phyloP scores from a whole-genome alignment of 768 basidiomycete species.

The Harrya chromipes region DNA sequence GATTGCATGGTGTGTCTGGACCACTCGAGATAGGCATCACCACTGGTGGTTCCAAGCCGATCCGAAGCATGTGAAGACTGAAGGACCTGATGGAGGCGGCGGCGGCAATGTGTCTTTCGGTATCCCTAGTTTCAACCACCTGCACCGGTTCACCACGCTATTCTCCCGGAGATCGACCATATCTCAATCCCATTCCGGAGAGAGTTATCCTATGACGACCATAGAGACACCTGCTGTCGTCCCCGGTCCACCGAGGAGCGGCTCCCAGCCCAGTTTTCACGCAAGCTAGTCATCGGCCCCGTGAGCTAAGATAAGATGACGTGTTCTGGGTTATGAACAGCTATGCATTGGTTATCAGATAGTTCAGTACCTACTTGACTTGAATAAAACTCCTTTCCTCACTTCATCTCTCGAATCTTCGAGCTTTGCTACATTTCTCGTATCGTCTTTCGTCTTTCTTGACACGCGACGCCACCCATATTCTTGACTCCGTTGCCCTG shows the following conservation, averaged over 20 bases:
- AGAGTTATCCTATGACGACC: slow-evolving; percentile 3
- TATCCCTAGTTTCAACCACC: not conserved
- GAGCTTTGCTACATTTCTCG: not conserved
- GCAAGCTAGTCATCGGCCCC: not conserved
- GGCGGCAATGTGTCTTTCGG: not conserved
- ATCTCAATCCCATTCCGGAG: not conserved
- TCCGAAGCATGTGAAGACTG: not conserved
- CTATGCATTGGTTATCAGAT: not conserved
- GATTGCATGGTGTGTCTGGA: slow-evolving; percentile 44
- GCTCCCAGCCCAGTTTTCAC: not conserved
- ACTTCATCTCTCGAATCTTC: not conserved
- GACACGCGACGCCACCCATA: too few relatives aligned
- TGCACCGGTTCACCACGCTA: not conserved
- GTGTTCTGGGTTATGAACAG: not conserved
- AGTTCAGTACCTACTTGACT: not conserved
- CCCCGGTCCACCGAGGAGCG: not conserved
- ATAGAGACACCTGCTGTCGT: not conserved
- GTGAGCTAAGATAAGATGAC: too few relatives aligned
- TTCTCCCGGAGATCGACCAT: not conserved
- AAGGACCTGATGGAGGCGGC: not conserved
- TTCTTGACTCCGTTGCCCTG: too few relatives aligned
- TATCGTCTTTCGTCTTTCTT: too few relatives aligned
- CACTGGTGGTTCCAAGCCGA: slow-evolving; percentile 30
- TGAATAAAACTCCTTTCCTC: too few relatives aligned
- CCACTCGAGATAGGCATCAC: slow-evolving; percentile 9